These are phyloP conservation scores for Liriodendron chinense DNA, from an alignment of 164 flowering plant species.

Conservation along the genomic window DNA sequence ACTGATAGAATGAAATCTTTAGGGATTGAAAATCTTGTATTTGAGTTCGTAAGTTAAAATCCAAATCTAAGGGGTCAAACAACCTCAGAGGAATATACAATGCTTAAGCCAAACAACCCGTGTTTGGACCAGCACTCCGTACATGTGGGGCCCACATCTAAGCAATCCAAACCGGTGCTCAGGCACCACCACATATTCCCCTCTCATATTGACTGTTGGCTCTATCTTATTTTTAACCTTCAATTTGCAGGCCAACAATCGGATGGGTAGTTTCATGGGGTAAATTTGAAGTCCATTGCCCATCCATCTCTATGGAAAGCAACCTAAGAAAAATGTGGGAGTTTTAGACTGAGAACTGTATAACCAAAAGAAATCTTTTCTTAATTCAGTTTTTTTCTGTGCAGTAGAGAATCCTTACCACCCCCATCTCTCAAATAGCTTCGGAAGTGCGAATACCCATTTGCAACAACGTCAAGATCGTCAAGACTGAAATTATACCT, in stretches of 20 bases:
- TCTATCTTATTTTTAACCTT: not conserved
- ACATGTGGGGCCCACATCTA: too few species aligned
- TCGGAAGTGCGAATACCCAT: slow-evolving; percentile 73
- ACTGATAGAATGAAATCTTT: too few species aligned
- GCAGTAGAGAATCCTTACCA: slow-evolving; percentile 29
- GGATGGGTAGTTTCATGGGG: not conserved
- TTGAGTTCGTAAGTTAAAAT: too few species aligned
- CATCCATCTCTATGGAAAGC: not conserved
- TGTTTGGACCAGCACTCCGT: too few species aligned
- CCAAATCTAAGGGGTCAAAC: too few species aligned
- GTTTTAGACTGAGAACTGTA: not conserved
- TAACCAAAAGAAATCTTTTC: not conserved
- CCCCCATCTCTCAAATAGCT: slow-evolving; percentile 43
- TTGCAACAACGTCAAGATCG: slow-evolving; percentile 81
- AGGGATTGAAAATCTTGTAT: too few species aligned
- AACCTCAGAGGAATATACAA: too few species aligned
- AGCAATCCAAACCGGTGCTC: too few species aligned
- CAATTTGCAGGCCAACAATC: not conserved
- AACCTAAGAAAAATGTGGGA: not conserved
- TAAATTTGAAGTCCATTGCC: not conserved
- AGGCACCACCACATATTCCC: too few species aligned
- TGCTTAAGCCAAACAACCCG: too few species aligned
- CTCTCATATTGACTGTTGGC: not conserved
- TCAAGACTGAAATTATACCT: slow-evolving; percentile 85
- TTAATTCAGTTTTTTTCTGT: not conserved